A percentile compares a stretch with the other conserved stretches of the same genome.
phyloP scores from a whole-genome alignment of 23 red algal species.

The Gracilariopsis chorda region DNA sequence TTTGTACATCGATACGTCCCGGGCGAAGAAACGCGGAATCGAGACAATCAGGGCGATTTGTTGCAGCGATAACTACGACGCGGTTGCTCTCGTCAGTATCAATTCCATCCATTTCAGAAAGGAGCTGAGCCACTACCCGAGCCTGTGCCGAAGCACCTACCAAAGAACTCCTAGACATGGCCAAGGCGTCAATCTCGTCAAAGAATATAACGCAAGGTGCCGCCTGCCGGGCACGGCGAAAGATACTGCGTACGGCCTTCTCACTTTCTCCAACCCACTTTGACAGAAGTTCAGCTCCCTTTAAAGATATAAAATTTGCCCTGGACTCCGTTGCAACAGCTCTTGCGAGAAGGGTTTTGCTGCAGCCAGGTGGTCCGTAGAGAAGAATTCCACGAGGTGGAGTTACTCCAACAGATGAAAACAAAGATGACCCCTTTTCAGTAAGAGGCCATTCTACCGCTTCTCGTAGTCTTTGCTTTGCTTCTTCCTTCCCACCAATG shows the following conservation, averaged over 20 bases:
- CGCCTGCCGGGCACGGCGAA: conserved; percentile 73
- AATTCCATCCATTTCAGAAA: conserved; percentile 94
- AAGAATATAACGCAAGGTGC: conserved; percentile 98
- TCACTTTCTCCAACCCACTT: conserved; percentile 98
- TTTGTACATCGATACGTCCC: conserved; percentile 82
- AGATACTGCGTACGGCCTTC: conserved; percentile 87
- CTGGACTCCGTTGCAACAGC: conserved; percentile 83
- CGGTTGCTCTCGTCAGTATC: conserved; percentile 22
- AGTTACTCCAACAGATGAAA: conserved; percentile 57
- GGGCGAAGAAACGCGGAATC: conserved; percentile 90
- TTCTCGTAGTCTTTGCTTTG: conserved; percentile 64
- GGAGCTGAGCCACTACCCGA: conserved; percentile 92
- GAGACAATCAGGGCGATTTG: conserved; percentile 92
- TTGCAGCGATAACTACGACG: conserved; percentile 91
- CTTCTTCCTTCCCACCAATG: conserved; percentile 79
- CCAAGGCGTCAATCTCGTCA: conserved; percentile 97
- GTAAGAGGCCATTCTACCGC: conserved; percentile 77
- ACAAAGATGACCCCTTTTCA: background rate
- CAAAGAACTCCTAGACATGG: conserved; percentile 43
- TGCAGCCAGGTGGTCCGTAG: conserved; percentile 95
- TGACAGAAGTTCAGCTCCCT: conserved; percentile 90
- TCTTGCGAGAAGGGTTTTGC: conserved; percentile 92
- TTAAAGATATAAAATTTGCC: conserved; percentile 86
- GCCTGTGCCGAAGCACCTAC: conserved; percentile 63
- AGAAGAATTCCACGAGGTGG: conserved; percentile 86